These are phyloP conservation scores for Pseudonitzschia multiseries DNA, from an alignment of 108 stramenopile species.

Conservation along the genomic window DNA sequence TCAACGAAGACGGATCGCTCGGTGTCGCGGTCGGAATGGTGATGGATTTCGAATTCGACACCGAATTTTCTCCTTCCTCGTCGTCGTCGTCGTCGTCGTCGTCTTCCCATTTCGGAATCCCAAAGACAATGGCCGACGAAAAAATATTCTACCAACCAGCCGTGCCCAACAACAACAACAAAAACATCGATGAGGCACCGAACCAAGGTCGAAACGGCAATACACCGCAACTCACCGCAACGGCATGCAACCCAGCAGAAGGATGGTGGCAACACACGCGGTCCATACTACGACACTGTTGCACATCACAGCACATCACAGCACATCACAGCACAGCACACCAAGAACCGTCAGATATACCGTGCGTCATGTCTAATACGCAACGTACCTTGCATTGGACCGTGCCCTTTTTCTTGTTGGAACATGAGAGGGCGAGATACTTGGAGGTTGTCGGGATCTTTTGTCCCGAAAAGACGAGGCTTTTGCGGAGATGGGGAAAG, in stretches of 20 bases:
- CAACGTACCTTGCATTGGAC: slow-evolving; percentile 55
- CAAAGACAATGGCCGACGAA: slow-evolving; percentile 72
- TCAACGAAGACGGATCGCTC: neutral
- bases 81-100: no score
- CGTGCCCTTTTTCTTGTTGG: slow-evolving; percentile 39
- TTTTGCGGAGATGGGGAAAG: slow-evolving; percentile 19
- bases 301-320: no score
- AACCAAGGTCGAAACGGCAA: neutral
- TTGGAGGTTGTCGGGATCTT: slow-evolving; percentile 42
- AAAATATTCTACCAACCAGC: slow-evolving; percentile 48
- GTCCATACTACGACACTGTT: no score
- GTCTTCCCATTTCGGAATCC: slow-evolving; percentile 40
- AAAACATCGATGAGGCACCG: neutral
- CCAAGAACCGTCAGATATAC: neutral
- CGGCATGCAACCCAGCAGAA: neutral
- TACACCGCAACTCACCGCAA: neutral
- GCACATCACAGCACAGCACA: neutral
- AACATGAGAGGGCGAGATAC: slow-evolving; percentile 37
- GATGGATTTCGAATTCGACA: neutral
- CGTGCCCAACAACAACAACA: neutral
- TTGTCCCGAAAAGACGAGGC: slow-evolving; percentile 41
- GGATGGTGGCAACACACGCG: no score
- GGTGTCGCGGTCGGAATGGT: neutral
- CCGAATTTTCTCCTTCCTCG: neutral
- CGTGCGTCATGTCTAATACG: no score